Base-by-base conservation (phyloP, 306 rosid species). In the Quercus wislizeni region DNA sequence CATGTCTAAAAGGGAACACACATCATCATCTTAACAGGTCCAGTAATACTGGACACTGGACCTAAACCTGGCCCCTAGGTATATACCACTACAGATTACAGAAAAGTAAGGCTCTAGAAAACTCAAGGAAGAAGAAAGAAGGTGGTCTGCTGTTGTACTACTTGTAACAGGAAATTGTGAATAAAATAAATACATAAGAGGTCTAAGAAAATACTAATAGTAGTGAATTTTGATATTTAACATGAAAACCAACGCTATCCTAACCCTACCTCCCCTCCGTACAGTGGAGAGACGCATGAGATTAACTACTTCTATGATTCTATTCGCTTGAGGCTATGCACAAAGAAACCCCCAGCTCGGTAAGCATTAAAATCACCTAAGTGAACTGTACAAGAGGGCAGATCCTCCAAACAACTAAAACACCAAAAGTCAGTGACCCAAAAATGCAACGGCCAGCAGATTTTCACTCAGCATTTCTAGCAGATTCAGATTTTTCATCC, bases 401-500 rank as follows among this genome's bases (percentile, higher is more conserved):
- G 27, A 28, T 23, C 38, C 57, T 59, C 20, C 25, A 7, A n/a
- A 38, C 1, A 17, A 30, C 70, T 2, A 17, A 30, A 18, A 64
- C 10, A 64, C 75, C 55, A 61, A 8, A 41, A 57, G 19, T 43
- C 30, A 43, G 73, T 52, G 4, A 63, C 56, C 63, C 57, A 73
- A 77, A 31, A 80, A 12, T 13, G 35, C 20, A 61, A 62, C 51
- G 64, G 55, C 74, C 33, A 5, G 69, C 55, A 58, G 20, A 76
- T 74, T 76, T 58, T 83, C 82, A 82, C 61, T 86, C 91, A 23
- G 79, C 85, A 19, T 78, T 87, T 87, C 65, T 73, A 10, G 80
- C 43, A 56, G 85, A 52, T 82, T 89, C 93, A 5, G 75, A 18
- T 56, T 71, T 84, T 46, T 85, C 99, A 33, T 85, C 96, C 79